Evolutionary conservation across 2,329 filamentous ascomycete genomes (phyloP).

Genomic region (Neofusicoccum laricinum): DNA sequence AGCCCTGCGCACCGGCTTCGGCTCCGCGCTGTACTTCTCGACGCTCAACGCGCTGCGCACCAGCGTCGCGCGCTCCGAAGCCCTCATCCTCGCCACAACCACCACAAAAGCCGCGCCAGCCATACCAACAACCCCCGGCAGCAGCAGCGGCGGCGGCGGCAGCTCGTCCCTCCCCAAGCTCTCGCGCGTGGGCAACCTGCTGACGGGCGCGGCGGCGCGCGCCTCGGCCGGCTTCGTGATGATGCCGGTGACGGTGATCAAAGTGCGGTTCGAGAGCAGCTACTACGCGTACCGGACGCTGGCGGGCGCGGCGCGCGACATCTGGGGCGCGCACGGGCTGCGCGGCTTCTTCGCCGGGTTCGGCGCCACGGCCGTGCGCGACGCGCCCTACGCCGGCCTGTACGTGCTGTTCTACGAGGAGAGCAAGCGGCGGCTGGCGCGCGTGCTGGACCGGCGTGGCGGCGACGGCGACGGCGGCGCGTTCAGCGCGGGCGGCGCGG

Average conservation of each 20-base stretch:
- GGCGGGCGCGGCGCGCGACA: constrained; percentile 68
- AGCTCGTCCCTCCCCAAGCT: constrained; percentile 79
- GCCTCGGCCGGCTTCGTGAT: constrained; percentile 85
- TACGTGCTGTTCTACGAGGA: constrained; percentile 95
- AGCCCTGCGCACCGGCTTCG: constrained; percentile 88
- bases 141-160: constrained; percentile 42
- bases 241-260: constrained; percentile 95
- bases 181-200: constrained; percentile 78
- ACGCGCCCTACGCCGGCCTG: constrained; percentile 93
- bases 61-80: constrained; percentile 13
- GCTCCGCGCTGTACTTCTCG: constrained; percentile 91
- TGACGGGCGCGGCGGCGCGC: constrained; percentile 79
- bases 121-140: constrained; percentile 17
- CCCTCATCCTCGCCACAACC: neutral
- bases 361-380: constrained; percentile 86
- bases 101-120: constrained; percentile 1
- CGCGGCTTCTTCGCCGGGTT: constrained; percentile 91
- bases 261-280: constrained; percentile 90
- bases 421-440: constrained; percentile 62
- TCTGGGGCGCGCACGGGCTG: constrained; percentile 68
- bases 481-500: constrained; percentile 44
- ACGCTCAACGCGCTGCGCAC: constrained; percentile 81
- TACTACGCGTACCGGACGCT: constrained; percentile 82
- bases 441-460: constrained; percentile 27
- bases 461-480: constrained; percentile 27